Conservation (phyloP, 2,329 filamentous ascomycete species). For the Onygenales sp. region DNA sequence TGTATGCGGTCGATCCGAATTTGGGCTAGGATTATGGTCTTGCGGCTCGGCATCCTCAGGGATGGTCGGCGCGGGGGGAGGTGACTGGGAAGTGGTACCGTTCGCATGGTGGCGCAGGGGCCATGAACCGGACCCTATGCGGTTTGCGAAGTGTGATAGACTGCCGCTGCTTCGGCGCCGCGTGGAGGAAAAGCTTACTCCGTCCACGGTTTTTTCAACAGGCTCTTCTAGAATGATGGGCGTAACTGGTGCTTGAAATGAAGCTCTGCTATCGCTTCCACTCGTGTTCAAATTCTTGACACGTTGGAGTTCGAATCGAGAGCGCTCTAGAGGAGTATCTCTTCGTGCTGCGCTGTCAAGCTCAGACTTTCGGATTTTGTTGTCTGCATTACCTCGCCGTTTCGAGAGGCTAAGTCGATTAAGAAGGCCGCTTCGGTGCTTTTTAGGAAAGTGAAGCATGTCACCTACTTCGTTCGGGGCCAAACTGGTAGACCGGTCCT, state of each 20-base stretch:
- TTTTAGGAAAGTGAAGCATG: constrained; percentile 20
- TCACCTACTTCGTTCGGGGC: constrained; percentile 26
- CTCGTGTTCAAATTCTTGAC: constrained; percentile 16
- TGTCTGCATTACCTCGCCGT: constrained; percentile 16
- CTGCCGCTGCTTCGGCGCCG: no score
- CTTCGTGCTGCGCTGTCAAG: constrained; percentile 51
- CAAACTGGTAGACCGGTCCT: constrained; percentile 41
- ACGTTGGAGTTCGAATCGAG: constrained; percentile 37
- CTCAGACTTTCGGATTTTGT: constrained; percentile 46
- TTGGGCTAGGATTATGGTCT: neutral
- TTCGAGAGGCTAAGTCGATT: constrained; percentile 19
- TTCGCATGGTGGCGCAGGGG: constrained; percentile 12
- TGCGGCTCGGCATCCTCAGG: neutral
- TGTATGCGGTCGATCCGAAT: constrained; percentile 6
- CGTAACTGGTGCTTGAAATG: neutral
- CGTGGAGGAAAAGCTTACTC: no score
- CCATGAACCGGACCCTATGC: constrained; percentile 13
- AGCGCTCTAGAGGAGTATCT: constrained; percentile 55
- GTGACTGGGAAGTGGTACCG: constrained; percentile 1
- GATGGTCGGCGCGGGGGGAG: neutral
- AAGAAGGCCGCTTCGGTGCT: constrained; percentile 20
- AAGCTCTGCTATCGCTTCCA: neutral
- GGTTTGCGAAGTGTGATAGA: constrained; percentile 2
- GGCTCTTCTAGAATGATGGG: constrained; percentile 16
- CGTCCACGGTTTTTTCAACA: constrained; percentile 17